Base-by-base conservation (phyloP, 768 basidiomycete genomes). In the Tylopilus sp. region DNA sequence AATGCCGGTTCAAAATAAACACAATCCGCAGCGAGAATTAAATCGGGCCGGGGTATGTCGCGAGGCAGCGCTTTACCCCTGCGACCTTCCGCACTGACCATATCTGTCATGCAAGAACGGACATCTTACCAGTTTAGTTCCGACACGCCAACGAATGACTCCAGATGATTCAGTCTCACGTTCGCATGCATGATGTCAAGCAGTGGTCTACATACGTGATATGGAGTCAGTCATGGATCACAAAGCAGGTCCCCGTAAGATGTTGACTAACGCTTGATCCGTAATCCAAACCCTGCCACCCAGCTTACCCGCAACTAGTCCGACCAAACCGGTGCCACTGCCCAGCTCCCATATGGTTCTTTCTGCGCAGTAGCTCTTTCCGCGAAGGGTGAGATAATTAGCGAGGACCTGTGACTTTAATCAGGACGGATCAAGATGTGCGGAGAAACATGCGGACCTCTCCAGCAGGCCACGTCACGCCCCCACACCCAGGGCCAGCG, bases 1-100 rank as follows among this genome's bases (percentile, higher is more conserved):
- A 97, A 98, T 0, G 91, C 84, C 12, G 92, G 91, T 69, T 97
- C 94, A 57, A 91, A 93, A 72, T 98, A 98, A 9, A 98, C 93
- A 59, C 94, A 98, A 63, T 98, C 94, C 1, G 94, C 94, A 2
- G 90, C 91, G 5, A 98, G 79, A 51, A 98, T 78, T 22, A 95
- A 47, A 61, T 90, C 82, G 6, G 84, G 79, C 13, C 68, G 72
- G 39, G 72, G 81, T 61, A 71, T 73, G 38, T 58, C 55, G 9
- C 58, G 25, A 9, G 86, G 81, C 30, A 84, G 59, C 1, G 77
- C 69, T 17, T 76, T 73, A 22, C 90, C 93, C 93, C 90, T 91
- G 26, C 26, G 51, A 33, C 20, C 33, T 56, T 44, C 55, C 52
- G 40, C 40, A 28, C 53, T 61, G 23, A 51, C n/a, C 12, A 40